Evolutionary conservation across 257 asterid species (phyloP).

Genomic region (Leptodermis oblonga): DNA sequence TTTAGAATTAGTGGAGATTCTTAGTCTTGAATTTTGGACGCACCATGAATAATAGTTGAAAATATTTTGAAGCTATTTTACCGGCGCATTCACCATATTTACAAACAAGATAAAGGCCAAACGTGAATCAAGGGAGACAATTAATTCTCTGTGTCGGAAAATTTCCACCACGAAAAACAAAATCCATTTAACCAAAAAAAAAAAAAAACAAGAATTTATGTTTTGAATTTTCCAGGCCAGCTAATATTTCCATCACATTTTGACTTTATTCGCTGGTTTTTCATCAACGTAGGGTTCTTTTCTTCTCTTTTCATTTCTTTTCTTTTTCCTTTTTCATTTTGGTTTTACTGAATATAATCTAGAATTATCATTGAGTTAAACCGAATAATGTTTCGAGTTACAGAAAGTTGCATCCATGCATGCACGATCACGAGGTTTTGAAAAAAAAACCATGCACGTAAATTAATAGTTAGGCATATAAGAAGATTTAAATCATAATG

Average conservation of each 20-base stretch:
- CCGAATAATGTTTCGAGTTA: not conserved
- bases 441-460: not conserved
- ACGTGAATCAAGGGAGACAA: conserved; percentile 21
- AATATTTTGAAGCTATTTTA: conserved; percentile 10
- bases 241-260: not conserved
- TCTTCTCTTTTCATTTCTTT: not conserved
- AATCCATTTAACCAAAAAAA: not conserved
- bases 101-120: conserved; percentile 13
- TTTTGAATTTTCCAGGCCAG: conserved; percentile 13
- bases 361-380: not conserved
- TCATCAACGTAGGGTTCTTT: not conserved
- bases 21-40: not conserved
- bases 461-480: not conserved
- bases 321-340: not conserved
- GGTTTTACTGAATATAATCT: not conserved
- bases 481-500: conserved; percentile 20
- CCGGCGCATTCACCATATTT: not conserved
- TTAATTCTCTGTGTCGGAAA: conserved; percentile 1
- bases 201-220: not conserved
- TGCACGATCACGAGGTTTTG: no score
- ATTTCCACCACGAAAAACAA: not conserved
- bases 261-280: not conserved
- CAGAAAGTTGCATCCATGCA: not conserved
- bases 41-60: not conserved
- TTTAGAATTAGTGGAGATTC: not conserved